Evolutionary conservation across 805 yeast genomes (phyloP), one percentile per base, ranked within the genome.

Genomic region (Kuraishia hungarica): DNA sequence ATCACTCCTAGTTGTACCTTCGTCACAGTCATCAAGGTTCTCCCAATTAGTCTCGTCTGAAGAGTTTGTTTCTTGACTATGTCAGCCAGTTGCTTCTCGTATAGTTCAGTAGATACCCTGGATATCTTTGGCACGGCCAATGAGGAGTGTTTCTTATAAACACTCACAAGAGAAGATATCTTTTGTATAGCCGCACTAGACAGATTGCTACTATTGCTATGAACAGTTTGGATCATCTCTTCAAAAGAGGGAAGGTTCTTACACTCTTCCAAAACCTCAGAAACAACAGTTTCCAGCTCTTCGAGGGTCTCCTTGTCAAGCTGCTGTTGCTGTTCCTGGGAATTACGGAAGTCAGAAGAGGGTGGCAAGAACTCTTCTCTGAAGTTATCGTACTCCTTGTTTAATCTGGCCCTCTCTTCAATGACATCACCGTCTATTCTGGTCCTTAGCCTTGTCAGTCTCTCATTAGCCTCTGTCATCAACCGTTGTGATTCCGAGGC

Each of bases 331-430:
- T 35, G 43, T 35, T 35, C 43, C 15, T 60, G 24, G 4, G 28
- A 22, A 55, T 52, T 46, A 50, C 53, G 23, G 52, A 58, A 3
- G 51, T 59, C 58, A 23, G 54, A 26, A 39, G 54, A 49, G 29
- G 59, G 61, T 55, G 59, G 61, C 55, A 68, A 62, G 66, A 70
- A 59, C 53, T 75, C 76, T 13, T 70, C 63, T 39, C 79, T 68
- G 48, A 75, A 68, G 1, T 55, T 17, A 55, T 79, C 81, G 39
- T 81, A 74, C 13, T 69, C 70, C 39, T 63, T 62, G 21, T 76
- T 77, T 5, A 83, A 67, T 0, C 52, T 56, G 1, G 70, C 54
- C 51, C 74, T 72, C 4, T 73, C 72, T 8, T 59, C 35, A 46
- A 65, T 66, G 39, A 73, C 72, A 13, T 77, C 77, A 1, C 54